Base-by-base conservation (phyloP, 2,329 filamentous ascomycete species). In the Monosporascus sp. region DNA sequence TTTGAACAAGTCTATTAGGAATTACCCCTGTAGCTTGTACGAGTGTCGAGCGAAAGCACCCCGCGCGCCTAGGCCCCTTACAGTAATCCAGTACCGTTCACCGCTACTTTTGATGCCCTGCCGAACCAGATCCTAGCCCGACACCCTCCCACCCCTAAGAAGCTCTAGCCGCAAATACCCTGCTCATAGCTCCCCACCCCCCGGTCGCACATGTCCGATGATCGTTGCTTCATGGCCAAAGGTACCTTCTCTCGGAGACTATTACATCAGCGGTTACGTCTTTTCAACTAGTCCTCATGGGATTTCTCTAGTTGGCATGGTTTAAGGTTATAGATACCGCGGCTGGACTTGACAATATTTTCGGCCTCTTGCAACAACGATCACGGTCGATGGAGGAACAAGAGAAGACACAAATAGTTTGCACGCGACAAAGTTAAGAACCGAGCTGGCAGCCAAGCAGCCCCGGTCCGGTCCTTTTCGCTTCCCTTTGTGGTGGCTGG, bases 201-300 rank as follows among this genome's bases (percentile, higher is more conserved):
- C 58, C 60, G 59, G 62, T 65, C 57, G 56, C 58, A 58, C 61
- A 60, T 64, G 65, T 64, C 63, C 64, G 63, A 65, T 63, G 65
- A 66, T 66, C 62, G 57, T 55, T 56, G 56, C 31, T 35, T 35
- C 9, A 35, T 35, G 31, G 4, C 14, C 31, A 35, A 35, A 35
- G 31, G 31, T 35, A 35, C 31, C 31, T 35, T 35, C 11, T 35
- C 11, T 35, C 31, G 9, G 31, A 35, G 1, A 35, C 4, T 35
- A 14, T 11, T 11, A 35, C 31, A 35, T 35, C 31, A 35, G 11
- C 31, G 11, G 31, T 35, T 14, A 35, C 31, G 31, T 35, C 11
- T 35, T 35, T 5, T 35, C 11, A 35, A 14, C 31, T 35, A 1
- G 31, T 35, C 31, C 31, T 35, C 31, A 35, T 11, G 9, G 11